Evolutionary conservation across 1,284 basidiomycete species (phyloP).

Genomic region (Butyriboletus regius): DNA sequence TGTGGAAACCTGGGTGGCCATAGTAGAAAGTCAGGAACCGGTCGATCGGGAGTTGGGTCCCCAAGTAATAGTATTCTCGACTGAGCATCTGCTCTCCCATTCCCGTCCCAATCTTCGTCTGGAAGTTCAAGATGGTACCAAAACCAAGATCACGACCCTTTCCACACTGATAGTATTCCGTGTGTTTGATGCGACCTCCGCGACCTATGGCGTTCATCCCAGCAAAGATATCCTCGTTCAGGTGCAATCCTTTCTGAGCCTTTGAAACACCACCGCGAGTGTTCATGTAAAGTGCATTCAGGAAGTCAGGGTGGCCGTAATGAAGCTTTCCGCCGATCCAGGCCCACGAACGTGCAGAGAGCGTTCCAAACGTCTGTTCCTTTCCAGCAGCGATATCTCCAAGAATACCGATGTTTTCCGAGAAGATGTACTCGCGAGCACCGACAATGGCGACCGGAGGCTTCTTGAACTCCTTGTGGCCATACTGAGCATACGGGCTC

Average conservation of each 20-base stretch:
- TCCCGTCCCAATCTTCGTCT: slow-evolving; percentile 98
- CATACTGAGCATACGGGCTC: slow-evolving; percentile 87
- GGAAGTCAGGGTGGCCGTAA: slow-evolving; percentile 98
- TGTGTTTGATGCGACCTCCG: slow-evolving; percentile 96
- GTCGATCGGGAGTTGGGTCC: slow-evolving; percentile 96
- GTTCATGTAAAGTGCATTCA: slow-evolving; percentile 96
- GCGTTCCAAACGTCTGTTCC: slow-evolving; percentile 98
- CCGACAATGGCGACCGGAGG: slow-evolving; percentile 95
- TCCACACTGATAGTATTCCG: slow-evolving; percentile 97
- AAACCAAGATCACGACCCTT: slow-evolving; percentile 99
- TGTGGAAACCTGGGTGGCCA: slow-evolving; percentile 98
- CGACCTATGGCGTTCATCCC: slow-evolving; percentile 98
- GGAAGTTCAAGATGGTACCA: slow-evolving; percentile 98
- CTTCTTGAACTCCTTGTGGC: slow-evolving; percentile 78
- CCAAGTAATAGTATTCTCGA: slow-evolving; percentile 97
- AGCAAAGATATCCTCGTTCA: slow-evolving; percentile 99
- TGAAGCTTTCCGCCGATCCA: slow-evolving; percentile 98
- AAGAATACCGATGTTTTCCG: slow-evolving; percentile 98
- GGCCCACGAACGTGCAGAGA: slow-evolving; percentile 88
- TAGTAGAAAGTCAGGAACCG: slow-evolving; percentile 99
- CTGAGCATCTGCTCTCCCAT: slow-evolving; percentile 99
- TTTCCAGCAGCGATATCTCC: slow-evolving; percentile 98
- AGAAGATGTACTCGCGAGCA: slow-evolving; percentile 99
- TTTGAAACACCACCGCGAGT: slow-evolving; percentile 98
- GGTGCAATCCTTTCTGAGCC: slow-evolving; percentile 94